Base-by-base conservation (phyloP, 192 early-diverging fungal genomes). In the Obelidium mucronatum region DNA sequence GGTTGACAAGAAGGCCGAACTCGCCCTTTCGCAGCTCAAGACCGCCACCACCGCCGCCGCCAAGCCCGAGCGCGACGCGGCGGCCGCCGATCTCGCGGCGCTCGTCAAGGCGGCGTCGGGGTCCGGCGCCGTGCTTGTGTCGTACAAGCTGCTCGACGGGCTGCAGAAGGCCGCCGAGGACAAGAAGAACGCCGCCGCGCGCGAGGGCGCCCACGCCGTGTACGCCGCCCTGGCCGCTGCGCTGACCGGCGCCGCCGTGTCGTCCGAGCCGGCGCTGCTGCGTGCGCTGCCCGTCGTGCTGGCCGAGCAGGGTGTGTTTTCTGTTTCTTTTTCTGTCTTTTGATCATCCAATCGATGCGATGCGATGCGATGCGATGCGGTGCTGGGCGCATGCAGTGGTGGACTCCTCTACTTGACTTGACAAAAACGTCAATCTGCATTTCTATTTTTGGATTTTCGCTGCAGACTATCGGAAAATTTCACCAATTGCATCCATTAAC, bases 151-250 rank as follows among this genome's bases (percentile, higher is more conserved):
- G 67, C 73, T 92, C 51, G 87, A 88, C 48, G 77, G 83, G 67
- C 79, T 94, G 36, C 69, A 70, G 55, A 85, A 86, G 75, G 88
- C 89, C 61, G 78, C 89, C 54, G 81, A 81, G 73, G 86, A 91
- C 89, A 94, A 94, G 87, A 92, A 93, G 88, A 83, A 67, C 70
- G 74, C 83, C 70, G 76, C 77, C 64, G 86, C 87, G 60, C 89
- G 91, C 77, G 86, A 92, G 76, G 92, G 85, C 40, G 89, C 89
- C 53, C 77, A 88, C 64, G 81, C 86, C 65, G 85, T 85, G 60
- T 87, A 88, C 80, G 76, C 73, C 53, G 89, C 89, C 67, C 65
- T 94, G 60, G 87, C 87, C 78, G 76, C 39, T 61, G 58, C 81
- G 60, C 80, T 93, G 48, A 88, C 85, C 42, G 84, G 86, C 77